Conservation (phyloP, 108 stramenopile species). For the Stephanodiscus triporus region DNA sequence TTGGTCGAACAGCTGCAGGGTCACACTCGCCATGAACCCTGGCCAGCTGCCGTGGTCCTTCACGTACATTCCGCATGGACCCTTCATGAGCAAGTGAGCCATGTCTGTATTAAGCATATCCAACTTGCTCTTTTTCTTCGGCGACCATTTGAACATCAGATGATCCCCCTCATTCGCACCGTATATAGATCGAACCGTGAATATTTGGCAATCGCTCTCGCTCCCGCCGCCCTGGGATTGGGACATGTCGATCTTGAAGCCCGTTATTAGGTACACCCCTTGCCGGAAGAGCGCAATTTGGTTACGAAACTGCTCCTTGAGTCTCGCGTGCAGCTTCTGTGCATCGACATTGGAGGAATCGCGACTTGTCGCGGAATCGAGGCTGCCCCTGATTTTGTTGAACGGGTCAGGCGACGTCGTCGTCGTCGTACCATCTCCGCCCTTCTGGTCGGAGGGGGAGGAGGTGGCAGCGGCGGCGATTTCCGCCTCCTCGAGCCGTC, state of each 20-base stretch:
- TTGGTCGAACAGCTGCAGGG: conserved; percentile 88
- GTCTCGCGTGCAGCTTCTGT: conserved; percentile 85
- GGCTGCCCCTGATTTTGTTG: conserved; percentile 13
- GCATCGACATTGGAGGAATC: conserved; percentile 60
- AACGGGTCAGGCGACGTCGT: conserved; percentile 34
- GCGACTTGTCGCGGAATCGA: conserved; percentile 32
- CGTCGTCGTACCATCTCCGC: neutral
- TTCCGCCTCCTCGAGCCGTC: conserved; percentile 56
- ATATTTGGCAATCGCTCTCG: conserved; percentile 59
- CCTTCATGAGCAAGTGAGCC: conserved; percentile 70
- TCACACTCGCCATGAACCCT: conserved; percentile 92
- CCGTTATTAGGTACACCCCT: conserved; percentile 93
- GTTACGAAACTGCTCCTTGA: conserved; percentile 91
- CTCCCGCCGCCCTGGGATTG: conserved; percentile 23
- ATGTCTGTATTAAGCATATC: conserved; percentile 88
- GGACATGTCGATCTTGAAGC: conserved; percentile 93
- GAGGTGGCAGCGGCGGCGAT: neutral
- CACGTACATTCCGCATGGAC: conserved; percentile 79
- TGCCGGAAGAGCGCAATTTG: conserved; percentile 91
- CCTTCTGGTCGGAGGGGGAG: neutral
- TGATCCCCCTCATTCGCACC: conserved; percentile 91
- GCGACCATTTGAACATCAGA: conserved; percentile 85
- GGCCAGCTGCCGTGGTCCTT: conserved; percentile 86
- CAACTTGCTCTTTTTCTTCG: conserved; percentile 55
- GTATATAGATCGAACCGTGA: conserved; percentile 92